Percentiles rank a stretch among this genome's conserved stretches.
Evolutionary conservation across 2,329 filamentous ascomycete species (phyloP).

Genomic region (Ophiostoma ips): DNA sequence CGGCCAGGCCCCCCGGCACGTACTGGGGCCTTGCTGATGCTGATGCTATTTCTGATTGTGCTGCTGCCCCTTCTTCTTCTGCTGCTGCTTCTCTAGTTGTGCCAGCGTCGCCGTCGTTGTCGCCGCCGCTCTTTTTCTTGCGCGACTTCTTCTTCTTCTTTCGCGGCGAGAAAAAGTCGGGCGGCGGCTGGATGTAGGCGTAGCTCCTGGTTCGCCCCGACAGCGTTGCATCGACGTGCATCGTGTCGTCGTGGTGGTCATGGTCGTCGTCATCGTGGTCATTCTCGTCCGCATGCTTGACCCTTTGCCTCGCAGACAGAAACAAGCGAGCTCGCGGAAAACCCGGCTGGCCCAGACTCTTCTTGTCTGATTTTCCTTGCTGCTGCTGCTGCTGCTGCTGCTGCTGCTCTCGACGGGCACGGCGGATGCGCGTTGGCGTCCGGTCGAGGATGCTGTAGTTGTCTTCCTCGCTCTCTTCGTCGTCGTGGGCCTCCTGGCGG

Average conservation of each 20-base stretch:
- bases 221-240: not conserved
- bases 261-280: not conserved
- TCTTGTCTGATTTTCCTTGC: not conserved
- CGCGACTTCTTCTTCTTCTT: slow-evolving; percentile 8
- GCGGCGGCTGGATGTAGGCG: slow-evolving; percentile 1
- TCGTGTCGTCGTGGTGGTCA: not conserved
- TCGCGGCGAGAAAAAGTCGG: slow-evolving; percentile 15
- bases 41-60: not conserved
- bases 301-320: not conserved
- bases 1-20: slow-evolving; percentile 26
- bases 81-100: not conserved
- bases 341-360: not conserved
- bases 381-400: not conserved
- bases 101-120: no score
- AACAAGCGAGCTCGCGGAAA: slow-evolving; percentile 5
- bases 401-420: not conserved
- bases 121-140: not conserved
- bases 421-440: slow-evolving; percentile 1
- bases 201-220: not conserved
- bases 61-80: not conserved
- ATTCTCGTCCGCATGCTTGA: not conserved
- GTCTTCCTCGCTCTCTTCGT: not conserved
- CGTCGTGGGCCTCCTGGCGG: not conserved
- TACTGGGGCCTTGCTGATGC: slow-evolving; percentile 20
- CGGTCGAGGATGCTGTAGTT: slow-evolving; percentile 1